Conservation (phyloP, 2,329 filamentous ascomycete species). For the Pyrenochaeta sp. region DNA sequence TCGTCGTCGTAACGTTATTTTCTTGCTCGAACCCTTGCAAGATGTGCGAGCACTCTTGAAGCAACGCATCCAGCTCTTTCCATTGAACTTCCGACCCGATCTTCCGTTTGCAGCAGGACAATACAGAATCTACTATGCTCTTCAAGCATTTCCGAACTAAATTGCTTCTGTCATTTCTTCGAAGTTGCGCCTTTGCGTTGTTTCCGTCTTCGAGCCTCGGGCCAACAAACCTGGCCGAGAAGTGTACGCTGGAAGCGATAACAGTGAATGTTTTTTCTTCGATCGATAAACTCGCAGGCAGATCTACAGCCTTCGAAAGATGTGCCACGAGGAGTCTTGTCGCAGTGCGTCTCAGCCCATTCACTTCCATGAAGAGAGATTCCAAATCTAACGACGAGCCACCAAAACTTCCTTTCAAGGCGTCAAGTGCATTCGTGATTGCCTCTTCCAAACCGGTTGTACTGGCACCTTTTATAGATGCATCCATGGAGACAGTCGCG, state of each 20-base stretch:
- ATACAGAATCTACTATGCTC: conserved; percentile 46
- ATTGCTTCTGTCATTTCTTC: conserved; percentile 31
- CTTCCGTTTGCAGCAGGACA: conserved; percentile 42
- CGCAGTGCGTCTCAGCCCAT: conserved; percentile 42
- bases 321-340: conserved; percentile 31
- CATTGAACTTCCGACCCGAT: conserved; percentile 34
- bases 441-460: conserved; percentile 23
- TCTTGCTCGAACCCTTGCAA: conserved; percentile 35
- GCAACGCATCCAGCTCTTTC: conserved; percentile 40
- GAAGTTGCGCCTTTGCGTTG: conserved; percentile 25
- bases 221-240: conserved; percentile 44
- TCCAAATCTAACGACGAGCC: conserved; percentile 47
- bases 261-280: conserved; percentile 29
- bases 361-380: conserved; percentile 46
- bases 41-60: conserved; percentile 44
- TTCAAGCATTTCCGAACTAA: conserved; percentile 40
- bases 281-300: conserved; percentile 2
- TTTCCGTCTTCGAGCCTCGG: conserved; percentile 19
- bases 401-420: conserved; percentile 38
- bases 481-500: conserved; percentile 43
- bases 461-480: conserved; percentile 25
- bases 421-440: conserved; percentile 33
- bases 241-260: conserved; percentile 41
- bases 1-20: conserved; percentile 6
- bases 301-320: conserved; percentile 8